These are phyloP conservation scores for Xylaria sp. DNA, from an alignment of 2,329 filamentous ascomycete genomes.

Conservation along the genomic window DNA sequence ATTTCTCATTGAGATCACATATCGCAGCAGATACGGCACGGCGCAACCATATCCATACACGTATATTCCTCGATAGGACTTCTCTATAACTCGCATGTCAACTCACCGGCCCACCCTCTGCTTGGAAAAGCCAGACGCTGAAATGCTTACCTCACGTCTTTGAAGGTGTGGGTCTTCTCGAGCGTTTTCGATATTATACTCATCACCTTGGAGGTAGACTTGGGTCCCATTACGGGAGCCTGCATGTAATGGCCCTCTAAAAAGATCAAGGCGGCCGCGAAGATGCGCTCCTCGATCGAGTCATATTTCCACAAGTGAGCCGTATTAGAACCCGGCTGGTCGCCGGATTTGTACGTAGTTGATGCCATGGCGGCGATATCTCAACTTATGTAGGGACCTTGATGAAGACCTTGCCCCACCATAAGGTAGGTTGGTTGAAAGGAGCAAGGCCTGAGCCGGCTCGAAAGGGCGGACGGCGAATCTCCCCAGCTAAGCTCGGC, in stretches of 20 bases:
- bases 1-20: constrained; percentile 61
- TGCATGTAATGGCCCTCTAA: constrained; percentile 64
- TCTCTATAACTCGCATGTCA: constrained; percentile 46
- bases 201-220: constrained; percentile 57
- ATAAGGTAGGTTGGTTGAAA: neutral
- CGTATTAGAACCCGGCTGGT: constrained; percentile 29
- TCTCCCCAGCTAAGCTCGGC: neutral
- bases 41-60: constrained; percentile 67
- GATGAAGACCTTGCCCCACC: neutral
- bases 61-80: constrained; percentile 62
- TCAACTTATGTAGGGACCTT: too few species aligned
- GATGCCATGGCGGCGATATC: constrained; percentile 25
- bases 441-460: neutral
- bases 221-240: constrained; percentile 59
- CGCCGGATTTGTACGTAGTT: constrained; percentile 11
- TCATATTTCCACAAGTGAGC: constrained; percentile 41
- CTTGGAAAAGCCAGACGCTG: constrained; percentile 1
- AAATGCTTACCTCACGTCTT: constrained; percentile 57
- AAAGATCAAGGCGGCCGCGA: constrained; percentile 62
- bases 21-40: constrained; percentile 64
- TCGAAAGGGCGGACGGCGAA: neutral
- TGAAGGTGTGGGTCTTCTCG: constrained; percentile 64
- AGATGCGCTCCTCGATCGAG: constrained; percentile 66
- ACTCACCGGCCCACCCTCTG: neutral
- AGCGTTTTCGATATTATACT: constrained; percentile 63